Evolutionary conservation across 2,329 filamentous ascomycete genomes (phyloP).

Genomic region (Fusarium protoensiforme): DNA sequence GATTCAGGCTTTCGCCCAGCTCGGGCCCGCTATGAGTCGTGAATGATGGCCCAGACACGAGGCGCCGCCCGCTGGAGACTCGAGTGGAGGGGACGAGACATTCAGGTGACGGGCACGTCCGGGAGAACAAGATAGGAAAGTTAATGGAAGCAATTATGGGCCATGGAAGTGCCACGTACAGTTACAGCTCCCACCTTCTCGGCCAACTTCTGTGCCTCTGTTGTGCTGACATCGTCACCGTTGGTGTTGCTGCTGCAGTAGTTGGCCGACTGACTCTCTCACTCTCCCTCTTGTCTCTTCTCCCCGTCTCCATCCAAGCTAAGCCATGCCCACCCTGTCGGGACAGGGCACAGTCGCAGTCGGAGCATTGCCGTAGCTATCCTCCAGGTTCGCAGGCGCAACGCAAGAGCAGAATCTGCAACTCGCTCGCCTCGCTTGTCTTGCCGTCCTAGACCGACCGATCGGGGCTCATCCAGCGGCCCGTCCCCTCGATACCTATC

Average conservation of each 20-base stretch:
- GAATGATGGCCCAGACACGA: neutral
- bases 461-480: neutral
- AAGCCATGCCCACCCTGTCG: neutral
- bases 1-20: conserved; percentile 15
- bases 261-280: neutral
- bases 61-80: neutral
- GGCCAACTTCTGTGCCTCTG: neutral
- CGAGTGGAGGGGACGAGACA: neutral
- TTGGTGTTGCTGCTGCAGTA: neutral
- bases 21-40: neutral
- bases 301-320: neutral
- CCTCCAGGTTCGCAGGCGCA: neutral
- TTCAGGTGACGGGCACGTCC: neutral
- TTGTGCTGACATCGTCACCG: neutral
- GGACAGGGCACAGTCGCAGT: neutral
- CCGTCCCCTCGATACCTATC: neutral
- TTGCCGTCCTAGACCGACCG: neutral
- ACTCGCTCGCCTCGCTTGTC: neutral
- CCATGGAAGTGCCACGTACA: neutral
- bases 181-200: neutral
- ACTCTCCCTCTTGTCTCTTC: neutral
- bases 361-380: neutral
- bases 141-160: neutral
- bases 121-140: neutral
- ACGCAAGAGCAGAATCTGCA: neutral